phyloP scores from a whole-genome alignment of 257 asterid species.

The Ballota nigra region DNA sequence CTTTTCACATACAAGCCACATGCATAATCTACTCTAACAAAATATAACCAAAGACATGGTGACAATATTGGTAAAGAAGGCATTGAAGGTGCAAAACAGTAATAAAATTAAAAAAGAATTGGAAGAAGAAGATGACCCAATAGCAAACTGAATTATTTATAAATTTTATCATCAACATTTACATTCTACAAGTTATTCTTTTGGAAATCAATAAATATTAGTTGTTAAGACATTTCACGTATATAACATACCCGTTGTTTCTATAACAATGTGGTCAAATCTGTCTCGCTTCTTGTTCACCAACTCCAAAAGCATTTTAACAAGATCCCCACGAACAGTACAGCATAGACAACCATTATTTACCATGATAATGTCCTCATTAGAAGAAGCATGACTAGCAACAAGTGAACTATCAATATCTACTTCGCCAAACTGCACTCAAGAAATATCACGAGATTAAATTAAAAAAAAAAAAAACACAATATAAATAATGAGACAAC shows the following conservation, averaged over 20 bases:
- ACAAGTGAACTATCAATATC: constrained; percentile 93
- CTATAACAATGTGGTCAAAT: constrained; percentile 91
- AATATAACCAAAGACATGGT: too few relatives aligned
- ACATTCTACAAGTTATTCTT: neutral
- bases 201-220: neutral
- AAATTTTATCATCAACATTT: neutral
- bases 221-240: neutral
- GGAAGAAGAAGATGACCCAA: too few relatives aligned
- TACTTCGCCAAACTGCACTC: constrained; percentile 95
- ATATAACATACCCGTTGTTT: constrained; percentile 75
- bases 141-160: too few relatives aligned
- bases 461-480: neutral
- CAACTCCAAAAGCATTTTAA: constrained; percentile 91
- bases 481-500: neutral
- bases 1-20: neutral
- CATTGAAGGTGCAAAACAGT: too few relatives aligned
- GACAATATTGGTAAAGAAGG: too few relatives aligned
- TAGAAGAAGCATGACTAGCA: constrained; percentile 90
- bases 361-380: constrained; percentile 90
- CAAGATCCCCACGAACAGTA: constrained; percentile 97
- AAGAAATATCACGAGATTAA: constrained; percentile 13
- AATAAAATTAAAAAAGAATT: too few relatives aligned
- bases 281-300: constrained; percentile 75
- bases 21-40: constrained; percentile 2
- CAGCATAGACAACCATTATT: constrained; percentile 96